Conservation (phyloP, 768 basidiomycete genomes). For the Psilocybe sp. region DNA sequence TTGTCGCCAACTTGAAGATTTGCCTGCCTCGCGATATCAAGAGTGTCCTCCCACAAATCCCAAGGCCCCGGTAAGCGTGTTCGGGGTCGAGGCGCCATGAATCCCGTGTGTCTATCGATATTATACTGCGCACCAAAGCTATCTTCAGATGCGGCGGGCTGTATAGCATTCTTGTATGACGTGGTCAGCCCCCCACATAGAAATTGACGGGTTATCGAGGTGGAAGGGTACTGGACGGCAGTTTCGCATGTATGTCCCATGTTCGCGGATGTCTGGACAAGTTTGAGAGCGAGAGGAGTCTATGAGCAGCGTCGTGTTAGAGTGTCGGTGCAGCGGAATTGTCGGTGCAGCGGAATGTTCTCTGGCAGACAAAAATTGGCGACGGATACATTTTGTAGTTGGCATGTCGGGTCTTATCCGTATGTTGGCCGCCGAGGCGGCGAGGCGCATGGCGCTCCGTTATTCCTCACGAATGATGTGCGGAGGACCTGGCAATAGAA, state of each 20-base stretch:
- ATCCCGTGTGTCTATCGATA: constrained; percentile 87
- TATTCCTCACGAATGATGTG: too few species aligned
- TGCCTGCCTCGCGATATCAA: constrained; percentile 45
- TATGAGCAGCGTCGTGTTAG: neutral
- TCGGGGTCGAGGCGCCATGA: constrained; percentile 83
- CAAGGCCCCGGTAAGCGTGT: constrained; percentile 57
- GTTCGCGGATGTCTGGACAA: neutral
- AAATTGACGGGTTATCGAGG: neutral
- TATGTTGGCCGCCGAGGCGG: neutral
- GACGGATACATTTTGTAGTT: neutral
- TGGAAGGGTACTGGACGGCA: neutral
- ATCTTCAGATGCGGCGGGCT: constrained; percentile 7
- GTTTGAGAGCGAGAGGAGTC: neutral
- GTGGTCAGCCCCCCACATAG: neutral
- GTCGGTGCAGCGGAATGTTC: neutral
- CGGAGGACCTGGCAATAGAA: too few species aligned
- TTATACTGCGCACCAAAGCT: constrained; percentile 36
- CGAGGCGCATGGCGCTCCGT: too few species aligned
- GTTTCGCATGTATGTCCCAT: neutral
- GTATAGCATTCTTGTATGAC: neutral
- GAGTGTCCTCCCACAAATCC: constrained; percentile 69
- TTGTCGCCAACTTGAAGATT: constrained; percentile 64
- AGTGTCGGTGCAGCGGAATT: neutral
- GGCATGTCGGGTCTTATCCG: constrained; percentile 26
- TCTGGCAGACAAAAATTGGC: neutral